Evolutionary conservation across 306 rosid genomes (phyloP).

Genomic region (Pterocarpus macrocarpus): DNA sequence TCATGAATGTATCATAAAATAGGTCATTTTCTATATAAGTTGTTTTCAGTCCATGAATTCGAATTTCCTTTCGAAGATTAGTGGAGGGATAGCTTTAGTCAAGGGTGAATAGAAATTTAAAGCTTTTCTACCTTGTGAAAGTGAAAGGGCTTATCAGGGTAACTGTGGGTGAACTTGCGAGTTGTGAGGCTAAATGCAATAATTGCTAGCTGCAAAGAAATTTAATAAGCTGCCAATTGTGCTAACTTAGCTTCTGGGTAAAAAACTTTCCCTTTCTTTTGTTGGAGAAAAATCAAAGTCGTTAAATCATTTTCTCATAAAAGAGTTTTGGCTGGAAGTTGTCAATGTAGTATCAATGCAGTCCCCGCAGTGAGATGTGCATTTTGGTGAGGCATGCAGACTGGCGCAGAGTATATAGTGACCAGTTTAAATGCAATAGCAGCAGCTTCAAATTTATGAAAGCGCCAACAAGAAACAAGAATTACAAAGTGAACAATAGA

Average conservation of each 20-base stretch:
- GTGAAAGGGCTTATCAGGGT: slow-evolving; percentile 31
- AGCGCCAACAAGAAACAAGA: neutral
- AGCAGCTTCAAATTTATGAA: slow-evolving; percentile 42
- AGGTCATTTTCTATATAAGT: slow-evolving; percentile 23
- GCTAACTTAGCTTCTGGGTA: slow-evolving; percentile 40
- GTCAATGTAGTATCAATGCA: slow-evolving; percentile 31
- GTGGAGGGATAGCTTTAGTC: slow-evolving; percentile 9
- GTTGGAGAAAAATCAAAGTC: slow-evolving; percentile 23
- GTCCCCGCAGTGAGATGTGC: slow-evolving; percentile 1
- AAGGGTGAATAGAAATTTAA: neutral
- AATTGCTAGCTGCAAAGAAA: slow-evolving; percentile 33
- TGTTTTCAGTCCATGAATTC: slow-evolving; percentile 10
- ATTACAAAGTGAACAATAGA: neutral
- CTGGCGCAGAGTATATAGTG: slow-evolving; percentile 20
- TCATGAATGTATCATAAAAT: neutral
- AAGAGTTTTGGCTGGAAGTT: slow-evolving; percentile 23
- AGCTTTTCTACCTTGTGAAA: neutral
- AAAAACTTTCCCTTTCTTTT: slow-evolving; percentile 32
- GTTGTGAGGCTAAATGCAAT: slow-evolving; percentile 41
- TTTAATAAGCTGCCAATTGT: slow-evolving; percentile 42
- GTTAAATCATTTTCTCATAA: slow-evolving; percentile 47
- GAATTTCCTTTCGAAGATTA: slow-evolving; percentile 22
- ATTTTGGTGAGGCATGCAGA: too few relatives aligned
- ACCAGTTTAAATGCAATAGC: slow-evolving; percentile 42
- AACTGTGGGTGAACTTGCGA: slow-evolving; percentile 8